Evolutionary conservation across 192 early-diverging fungal species (phyloP).

Genomic region (Endogone sp.): DNA sequence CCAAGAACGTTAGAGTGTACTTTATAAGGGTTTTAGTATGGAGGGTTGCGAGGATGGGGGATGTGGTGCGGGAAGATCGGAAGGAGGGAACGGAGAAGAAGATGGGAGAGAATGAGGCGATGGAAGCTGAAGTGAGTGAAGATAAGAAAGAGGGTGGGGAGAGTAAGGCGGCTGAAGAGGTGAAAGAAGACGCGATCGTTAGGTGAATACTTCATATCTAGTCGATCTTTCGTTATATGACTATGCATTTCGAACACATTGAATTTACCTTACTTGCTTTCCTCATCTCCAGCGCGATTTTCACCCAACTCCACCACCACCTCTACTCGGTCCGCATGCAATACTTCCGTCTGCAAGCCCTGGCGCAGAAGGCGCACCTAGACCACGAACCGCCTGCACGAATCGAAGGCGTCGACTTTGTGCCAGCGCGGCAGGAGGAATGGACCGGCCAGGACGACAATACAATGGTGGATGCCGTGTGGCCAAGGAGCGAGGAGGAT

Average conservation of each 20-base stretch:
- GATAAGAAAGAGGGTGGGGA: background rate
- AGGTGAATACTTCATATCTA: background rate
- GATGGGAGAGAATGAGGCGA: background rate
- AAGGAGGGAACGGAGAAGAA: conserved; percentile 9
- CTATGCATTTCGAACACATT: too few relatives aligned
- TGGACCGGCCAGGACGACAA: background rate
- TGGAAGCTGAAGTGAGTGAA: conserved; percentile 13
- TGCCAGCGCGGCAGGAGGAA: too few relatives aligned
- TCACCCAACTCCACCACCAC: background rate
- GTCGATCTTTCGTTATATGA: background rate
- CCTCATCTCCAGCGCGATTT: background rate
- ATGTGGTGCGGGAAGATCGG: conserved; percentile 11
- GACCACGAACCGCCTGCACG: background rate
- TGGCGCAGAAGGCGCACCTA: background rate
- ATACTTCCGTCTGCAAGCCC: background rate
- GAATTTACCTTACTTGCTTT: too few relatives aligned
- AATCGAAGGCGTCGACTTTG: too few relatives aligned
- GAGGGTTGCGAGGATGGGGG: conserved; percentile 35
- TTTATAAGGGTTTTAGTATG: conserved; percentile 43
- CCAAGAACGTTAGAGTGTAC: conserved; percentile 42
- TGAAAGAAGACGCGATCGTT: conserved; percentile 1
- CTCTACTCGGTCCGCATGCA: background rate
- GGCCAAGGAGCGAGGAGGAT: background rate
- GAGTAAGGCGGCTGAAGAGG: background rate
- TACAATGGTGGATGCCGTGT: background rate